Percentiles rank a stretch among this genome's conserved stretches.
Evolutionary conservation across 495 filamentous ascomycete genomes (phyloP).

Genomic region (Achaetomiella virescens): DNA sequence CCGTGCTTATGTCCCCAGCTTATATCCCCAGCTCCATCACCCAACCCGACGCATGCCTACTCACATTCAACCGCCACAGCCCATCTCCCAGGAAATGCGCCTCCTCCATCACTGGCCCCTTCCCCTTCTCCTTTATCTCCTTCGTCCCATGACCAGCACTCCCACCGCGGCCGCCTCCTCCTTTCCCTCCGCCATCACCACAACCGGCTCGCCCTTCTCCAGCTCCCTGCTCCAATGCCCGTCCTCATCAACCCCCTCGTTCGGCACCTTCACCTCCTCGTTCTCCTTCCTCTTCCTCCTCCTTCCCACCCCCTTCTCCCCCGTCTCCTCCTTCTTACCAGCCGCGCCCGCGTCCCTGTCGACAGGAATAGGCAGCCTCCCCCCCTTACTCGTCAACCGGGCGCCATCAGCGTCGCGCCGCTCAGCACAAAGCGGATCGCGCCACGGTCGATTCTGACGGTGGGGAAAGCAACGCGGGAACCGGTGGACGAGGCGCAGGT

Average conservation of each 20-base stretch:
- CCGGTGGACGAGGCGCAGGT: conserved; percentile 68
- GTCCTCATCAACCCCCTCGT: conserved; percentile 41
- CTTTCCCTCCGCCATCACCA: conserved; percentile 89
- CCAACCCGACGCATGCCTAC: neutral
- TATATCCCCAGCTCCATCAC: neutral
- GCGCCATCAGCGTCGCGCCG: conserved; percentile 92
- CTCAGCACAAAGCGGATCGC: conserved; percentile 94
- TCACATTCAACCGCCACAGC: conserved; percentile 69
- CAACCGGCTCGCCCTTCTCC: conserved; percentile 73
- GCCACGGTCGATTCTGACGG: conserved; percentile 77
- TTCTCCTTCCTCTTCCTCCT: conserved; percentile 22
- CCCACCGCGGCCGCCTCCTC: conserved; percentile 85
- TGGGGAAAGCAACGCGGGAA: conserved; percentile 61
- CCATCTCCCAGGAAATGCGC: conserved; percentile 94
- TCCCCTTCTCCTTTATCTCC: conserved; percentile 88
- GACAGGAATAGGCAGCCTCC: conserved; percentile 52
- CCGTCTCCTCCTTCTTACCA: conserved; percentile 17
- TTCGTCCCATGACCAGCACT: conserved; percentile 74
- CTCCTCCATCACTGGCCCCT: conserved; percentile 86
- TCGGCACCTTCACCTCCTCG: conserved; percentile 37
- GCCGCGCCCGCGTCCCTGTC: conserved; percentile 24
- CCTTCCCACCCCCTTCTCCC: conserved; percentile 20
- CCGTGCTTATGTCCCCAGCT: too few relatives aligned
- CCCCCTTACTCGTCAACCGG: conserved; percentile 76
- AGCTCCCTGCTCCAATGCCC: conserved; percentile 53